Evolutionary conservation across 768 basidiomycete genomes (phyloP).

Genomic region (Suillus subluteus): DNA sequence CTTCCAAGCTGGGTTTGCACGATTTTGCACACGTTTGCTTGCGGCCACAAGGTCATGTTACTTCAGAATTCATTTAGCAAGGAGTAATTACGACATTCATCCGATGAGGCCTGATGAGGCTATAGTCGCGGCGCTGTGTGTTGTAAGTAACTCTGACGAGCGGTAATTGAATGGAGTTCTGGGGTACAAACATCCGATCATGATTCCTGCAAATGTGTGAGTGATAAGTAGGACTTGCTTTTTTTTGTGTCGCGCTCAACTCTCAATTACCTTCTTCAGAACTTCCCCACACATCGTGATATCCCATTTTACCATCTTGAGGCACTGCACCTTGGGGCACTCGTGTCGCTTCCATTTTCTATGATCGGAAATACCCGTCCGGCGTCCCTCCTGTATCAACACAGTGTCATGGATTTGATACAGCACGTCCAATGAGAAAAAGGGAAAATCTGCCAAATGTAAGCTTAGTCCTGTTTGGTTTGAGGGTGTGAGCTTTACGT

Average conservation of each 20-base stretch:
- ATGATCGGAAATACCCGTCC: not conserved
- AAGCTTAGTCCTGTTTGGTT: not conserved
- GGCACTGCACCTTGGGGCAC: no score
- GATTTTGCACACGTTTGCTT: constrained; percentile 1
- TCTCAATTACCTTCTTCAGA: not conserved
- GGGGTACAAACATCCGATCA: not conserved
- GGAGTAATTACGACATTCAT: not conserved
- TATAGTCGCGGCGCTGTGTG: not conserved
- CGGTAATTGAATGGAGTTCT: not conserved
- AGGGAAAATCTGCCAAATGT: not conserved
- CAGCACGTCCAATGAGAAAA: not conserved
- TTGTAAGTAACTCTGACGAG: not conserved
- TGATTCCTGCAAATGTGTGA: not conserved
- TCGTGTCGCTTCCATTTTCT: not conserved
- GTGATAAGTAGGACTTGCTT: not conserved
- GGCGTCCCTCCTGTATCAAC: not conserved
- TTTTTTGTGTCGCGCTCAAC: not conserved
- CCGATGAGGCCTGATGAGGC: not conserved
- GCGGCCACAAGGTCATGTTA: not conserved
- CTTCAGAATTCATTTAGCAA: not conserved
- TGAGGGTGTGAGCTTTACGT: not conserved
- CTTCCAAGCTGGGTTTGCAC: not conserved
- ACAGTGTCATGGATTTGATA: not conserved
- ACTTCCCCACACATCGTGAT: not conserved
- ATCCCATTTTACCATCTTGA: no score